Conservation (phyloP, 805 yeast species). For the Candida schatavii region DNA sequence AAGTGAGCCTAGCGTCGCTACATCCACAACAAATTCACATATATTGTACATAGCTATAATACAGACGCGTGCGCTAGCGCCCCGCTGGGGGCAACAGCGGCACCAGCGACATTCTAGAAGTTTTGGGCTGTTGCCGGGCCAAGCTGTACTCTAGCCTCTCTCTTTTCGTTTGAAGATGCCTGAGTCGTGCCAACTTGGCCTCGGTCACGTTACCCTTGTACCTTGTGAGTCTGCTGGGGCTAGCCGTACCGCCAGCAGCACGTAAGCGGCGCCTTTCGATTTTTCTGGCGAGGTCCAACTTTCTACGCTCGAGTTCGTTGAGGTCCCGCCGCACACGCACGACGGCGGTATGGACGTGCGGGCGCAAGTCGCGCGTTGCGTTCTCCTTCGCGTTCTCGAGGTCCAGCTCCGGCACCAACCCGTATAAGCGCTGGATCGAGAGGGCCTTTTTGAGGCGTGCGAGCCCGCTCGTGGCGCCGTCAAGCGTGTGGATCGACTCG, state of each 20-base stretch:
- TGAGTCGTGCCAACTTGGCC: constrained; percentile 35
- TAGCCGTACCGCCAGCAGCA: constrained; percentile 3
- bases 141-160: constrained; percentile 40
- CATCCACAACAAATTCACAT: not conserved
- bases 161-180: constrained; percentile 40
- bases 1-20: too few relatives aligned
- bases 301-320: constrained; percentile 28
- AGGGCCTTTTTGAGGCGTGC: constrained; percentile 38
- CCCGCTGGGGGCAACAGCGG: constrained; percentile 9
- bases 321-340: constrained; percentile 31
- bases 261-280: constrained; percentile 35
- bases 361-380: constrained; percentile 37
- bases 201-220: constrained; percentile 23
- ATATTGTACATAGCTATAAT: not conserved
- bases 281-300: constrained; percentile 31
- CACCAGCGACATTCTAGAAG: constrained; percentile 13
- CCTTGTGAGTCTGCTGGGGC: constrained; percentile 10
- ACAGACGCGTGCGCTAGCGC: not conserved
- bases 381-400: constrained; percentile 37
- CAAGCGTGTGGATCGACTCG: constrained; percentile 31
- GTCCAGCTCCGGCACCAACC: constrained; percentile 49
- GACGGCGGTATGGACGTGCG: constrained; percentile 35
- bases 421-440: constrained; percentile 46
- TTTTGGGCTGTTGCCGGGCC: constrained; percentile 14
- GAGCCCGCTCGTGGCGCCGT: constrained; percentile 37